Percentiles rank a stretch among this genome's conserved stretches.
phyloP scores from a whole-genome alignment of 345 rosid genomes.

The Eucalyptus regnans region DNA sequence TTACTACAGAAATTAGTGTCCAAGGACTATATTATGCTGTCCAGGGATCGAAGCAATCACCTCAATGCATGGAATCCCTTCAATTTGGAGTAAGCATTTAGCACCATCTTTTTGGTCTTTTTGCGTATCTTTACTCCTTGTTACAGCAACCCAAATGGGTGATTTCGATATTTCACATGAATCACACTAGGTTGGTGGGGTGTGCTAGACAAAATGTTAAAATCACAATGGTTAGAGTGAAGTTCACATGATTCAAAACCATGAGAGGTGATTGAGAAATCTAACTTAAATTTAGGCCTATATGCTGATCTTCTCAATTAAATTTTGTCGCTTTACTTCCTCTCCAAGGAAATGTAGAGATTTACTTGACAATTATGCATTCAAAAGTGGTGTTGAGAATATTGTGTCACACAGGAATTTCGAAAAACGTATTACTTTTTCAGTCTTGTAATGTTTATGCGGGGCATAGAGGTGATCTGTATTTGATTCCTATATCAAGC shows the following conservation, averaged over 20 bases:
- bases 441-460: neutral
- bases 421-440: accelerated
- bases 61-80: neutral
- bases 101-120: neutral
- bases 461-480: accelerated
- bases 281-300: no score
- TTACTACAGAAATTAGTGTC: neutral
- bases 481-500: neutral
- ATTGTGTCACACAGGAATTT: accelerated
- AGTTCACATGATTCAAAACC: no score
- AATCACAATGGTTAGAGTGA: no score
- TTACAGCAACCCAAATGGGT: neutral
- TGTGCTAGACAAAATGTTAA: no score
- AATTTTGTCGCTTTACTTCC: neutral
- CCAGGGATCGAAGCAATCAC: neutral
- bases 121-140: neutral
- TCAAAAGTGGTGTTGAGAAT: neutral
- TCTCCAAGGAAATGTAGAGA: neutral
- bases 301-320: no score
- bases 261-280: no score
- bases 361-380: neutral
- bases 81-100: neutral
- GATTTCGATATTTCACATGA: neutral
- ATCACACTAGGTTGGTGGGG: neutral
- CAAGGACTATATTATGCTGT: neutral